These are phyloP conservation scores for Taxillus chinensis DNA, from an alignment of 164 flowering plant species.

Conservation along the genomic window DNA sequence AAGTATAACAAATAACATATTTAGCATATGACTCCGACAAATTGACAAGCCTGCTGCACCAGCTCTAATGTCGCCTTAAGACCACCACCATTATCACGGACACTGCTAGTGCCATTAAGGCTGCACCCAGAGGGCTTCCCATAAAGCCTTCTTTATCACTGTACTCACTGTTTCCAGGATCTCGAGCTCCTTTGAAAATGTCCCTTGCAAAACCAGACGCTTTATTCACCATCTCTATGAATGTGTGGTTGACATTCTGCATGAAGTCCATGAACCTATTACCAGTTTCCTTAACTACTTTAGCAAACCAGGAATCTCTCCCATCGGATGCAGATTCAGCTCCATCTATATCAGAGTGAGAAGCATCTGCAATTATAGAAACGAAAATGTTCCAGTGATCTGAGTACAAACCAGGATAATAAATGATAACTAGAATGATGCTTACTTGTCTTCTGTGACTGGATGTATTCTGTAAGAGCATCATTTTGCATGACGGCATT, in stretches of 20 bases:
- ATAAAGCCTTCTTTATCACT: neutral
- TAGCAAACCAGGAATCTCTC: neutral
- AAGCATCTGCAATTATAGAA: no score
- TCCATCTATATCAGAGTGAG: neutral
- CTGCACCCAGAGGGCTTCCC: neutral
- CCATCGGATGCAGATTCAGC: neutral
- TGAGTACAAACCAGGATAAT: neutral
- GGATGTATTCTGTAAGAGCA: neutral
- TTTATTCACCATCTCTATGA: neutral
- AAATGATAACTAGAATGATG: neutral
- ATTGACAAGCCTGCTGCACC: neutral
- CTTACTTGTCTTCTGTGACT: neutral
- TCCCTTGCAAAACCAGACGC: neutral
- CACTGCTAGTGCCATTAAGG: neutral
- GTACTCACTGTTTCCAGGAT: neutral
- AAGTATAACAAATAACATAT: no score
- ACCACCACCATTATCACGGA: neutral
- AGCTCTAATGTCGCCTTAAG: neutral
- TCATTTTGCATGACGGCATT: slow-evolving; percentile 3
- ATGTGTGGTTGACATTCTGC: neutral
- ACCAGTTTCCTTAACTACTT: no score
- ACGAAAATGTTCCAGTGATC: neutral
- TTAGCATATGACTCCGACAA: no score
- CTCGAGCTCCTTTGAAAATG: neutral
- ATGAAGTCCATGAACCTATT: neutral